Evolutionary conservation across 192 early-diverging fungal genomes (phyloP).

Genomic region (Dissophora globulifera): DNA sequence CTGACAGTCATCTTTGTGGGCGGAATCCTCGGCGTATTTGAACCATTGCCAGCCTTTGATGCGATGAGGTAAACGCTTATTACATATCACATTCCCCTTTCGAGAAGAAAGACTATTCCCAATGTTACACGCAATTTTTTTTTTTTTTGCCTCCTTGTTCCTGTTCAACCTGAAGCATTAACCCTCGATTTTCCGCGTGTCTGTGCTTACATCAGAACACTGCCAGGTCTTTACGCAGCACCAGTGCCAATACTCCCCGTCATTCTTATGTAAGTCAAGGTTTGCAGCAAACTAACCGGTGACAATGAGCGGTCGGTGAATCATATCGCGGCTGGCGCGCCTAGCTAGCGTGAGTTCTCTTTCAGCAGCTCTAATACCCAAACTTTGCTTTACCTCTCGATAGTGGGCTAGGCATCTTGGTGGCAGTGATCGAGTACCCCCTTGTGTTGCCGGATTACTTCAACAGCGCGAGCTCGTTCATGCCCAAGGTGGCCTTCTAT

Average conservation of each 20-base stretch:
- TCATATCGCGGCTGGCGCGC: too few species aligned
- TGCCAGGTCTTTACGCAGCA: constrained; percentile 14
- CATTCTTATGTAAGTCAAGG: constrained; percentile 44
- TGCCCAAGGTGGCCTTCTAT: constrained; percentile 36
- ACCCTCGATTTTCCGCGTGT: not conserved
- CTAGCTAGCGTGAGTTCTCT: too few species aligned
- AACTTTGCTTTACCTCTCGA: not conserved
- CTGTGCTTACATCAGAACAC: constrained; percentile 11
- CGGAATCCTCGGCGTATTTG: constrained; percentile 27
- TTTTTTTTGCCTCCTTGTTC: too few species aligned
- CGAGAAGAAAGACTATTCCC: not conserved
- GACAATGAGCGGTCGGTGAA: too few species aligned
- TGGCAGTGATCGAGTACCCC: constrained; percentile 38
- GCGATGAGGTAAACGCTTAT: constrained; percentile 30
- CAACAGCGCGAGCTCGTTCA: constrained; percentile 21
- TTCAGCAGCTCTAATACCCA: not conserved
- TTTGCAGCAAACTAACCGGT: too few species aligned
- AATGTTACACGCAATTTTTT: too few species aligned
- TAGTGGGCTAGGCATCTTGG: constrained; percentile 28
- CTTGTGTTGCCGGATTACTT: constrained; percentile 24
- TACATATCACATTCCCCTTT: not conserved
- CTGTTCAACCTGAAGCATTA: not conserved
- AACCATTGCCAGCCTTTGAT: constrained; percentile 43
- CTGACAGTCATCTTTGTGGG: constrained; percentile 39
- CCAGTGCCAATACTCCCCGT: constrained; percentile 35